These are phyloP conservation scores for Penicillium sp. DNA, from an alignment of 2,329 filamentous ascomycete species.

Conservation along the genomic window DNA sequence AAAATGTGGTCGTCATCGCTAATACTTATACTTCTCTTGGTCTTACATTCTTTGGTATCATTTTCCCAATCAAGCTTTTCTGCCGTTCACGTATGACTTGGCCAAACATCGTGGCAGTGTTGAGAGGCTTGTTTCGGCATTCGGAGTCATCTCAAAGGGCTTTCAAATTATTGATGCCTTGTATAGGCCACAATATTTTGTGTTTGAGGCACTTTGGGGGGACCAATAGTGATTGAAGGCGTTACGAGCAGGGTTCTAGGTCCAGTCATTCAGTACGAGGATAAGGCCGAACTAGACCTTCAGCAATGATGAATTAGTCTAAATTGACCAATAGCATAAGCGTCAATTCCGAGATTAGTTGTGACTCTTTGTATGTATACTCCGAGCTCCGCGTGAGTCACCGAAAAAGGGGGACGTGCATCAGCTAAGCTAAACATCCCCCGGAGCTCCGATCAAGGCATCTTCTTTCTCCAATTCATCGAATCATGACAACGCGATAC, in stretches of 20 bases:
- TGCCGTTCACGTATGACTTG: background rate
- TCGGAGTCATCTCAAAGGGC: background rate
- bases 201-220: background rate
- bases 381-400: slow-evolving; percentile 4
- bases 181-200: background rate
- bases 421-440: background rate
- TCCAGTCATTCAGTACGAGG: background rate
- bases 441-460: background rate
- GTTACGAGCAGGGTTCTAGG: background rate
- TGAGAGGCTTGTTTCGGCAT: background rate
- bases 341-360: background rate
- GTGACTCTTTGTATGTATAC: background rate
- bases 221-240: background rate
- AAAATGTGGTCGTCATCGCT: background rate
- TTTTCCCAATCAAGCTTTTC: background rate
- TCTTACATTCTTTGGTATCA: background rate
- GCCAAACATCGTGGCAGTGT: background rate
- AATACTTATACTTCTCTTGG: background rate
- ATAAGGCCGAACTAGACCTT: background rate
- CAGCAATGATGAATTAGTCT: background rate
- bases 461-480: background rate
- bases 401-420: slow-evolving; percentile 4
- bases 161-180: background rate
- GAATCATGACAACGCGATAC: slow-evolving; percentile 49
- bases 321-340: background rate